Percentiles rank a stretch among this genome's conserved stretches.
These are phyloP conservation scores for Kazachstania viticola DNA, from an alignment of 805 yeast genomes.

Conservation along the genomic window DNA sequence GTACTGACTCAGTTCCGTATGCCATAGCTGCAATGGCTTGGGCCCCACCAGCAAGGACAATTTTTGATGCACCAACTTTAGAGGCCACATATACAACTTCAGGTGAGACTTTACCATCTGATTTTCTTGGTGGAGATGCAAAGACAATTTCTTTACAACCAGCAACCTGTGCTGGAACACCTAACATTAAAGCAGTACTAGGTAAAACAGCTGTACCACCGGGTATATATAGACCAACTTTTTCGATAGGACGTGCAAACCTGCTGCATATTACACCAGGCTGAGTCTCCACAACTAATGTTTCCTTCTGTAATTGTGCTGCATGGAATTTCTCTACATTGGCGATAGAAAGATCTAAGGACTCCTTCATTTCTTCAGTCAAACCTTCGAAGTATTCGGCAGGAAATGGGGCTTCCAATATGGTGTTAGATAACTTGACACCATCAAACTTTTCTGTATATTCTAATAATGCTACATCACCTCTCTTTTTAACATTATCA, in stretches of 20 bases:
- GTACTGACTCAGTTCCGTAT: constrained; percentile 85
- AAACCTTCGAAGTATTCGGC: constrained; percentile 60
- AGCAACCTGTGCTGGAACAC: constrained; percentile 97
- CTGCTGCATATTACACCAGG: constrained; percentile 93
- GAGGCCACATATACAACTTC: constrained; percentile 97
- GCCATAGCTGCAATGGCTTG: constrained; percentile 99
- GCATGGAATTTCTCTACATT: constrained; percentile 88
- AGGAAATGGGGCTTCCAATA: constrained; percentile 81
- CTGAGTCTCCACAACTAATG: constrained; percentile 76
- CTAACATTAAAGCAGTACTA: constrained; percentile 94
- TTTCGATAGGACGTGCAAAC: constrained; percentile 88
- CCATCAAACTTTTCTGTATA: constrained; percentile 86
- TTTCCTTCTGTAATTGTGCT: constrained; percentile 73
- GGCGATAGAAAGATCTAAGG: constrained; percentile 80
- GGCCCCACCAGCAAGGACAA: constrained; percentile 97
- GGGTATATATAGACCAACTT: constrained; percentile 92
- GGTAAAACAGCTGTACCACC: constrained; percentile 99
- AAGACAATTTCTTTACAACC: constrained; percentile 85
- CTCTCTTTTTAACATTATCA: constrained; percentile 59
- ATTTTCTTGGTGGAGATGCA: constrained; percentile 89
- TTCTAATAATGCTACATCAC: constrained; percentile 84
- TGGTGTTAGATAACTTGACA: constrained; percentile 59
- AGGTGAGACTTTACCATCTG: constrained; percentile 85
- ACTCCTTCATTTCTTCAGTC: constrained; percentile 61
- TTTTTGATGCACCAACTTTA: constrained; percentile 82